phyloP scores from a whole-genome alignment of 2,329 filamentous ascomycete genomes.

The Coniochaeta sp. region DNA sequence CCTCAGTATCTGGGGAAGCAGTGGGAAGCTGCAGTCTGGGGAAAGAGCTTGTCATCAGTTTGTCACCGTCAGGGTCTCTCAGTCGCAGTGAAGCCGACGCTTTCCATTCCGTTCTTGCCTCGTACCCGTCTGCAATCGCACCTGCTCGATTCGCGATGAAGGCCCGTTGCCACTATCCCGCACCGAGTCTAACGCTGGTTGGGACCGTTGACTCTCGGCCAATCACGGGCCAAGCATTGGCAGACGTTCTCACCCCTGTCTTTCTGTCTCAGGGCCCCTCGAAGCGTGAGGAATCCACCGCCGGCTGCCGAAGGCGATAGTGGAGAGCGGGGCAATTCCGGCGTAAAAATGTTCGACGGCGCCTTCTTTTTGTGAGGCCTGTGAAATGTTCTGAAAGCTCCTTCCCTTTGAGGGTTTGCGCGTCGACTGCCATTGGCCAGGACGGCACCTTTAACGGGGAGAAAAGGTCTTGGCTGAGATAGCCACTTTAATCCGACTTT shows the following conservation, averaged over 20 bases:
- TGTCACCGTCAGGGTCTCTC: neutral
- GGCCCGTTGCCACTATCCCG: neutral
- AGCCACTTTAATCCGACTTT: neutral
- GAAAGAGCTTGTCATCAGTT: no score
- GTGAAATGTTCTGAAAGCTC: no score
- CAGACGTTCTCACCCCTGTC: neutral
- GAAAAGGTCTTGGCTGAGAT: constrained; percentile 1
- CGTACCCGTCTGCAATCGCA: neutral
- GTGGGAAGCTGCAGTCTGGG: neutral
- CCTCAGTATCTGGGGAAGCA: no score
- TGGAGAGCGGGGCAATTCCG: neutral
- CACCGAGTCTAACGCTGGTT: neutral
- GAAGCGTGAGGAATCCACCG: no score
- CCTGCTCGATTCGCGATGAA: neutral
- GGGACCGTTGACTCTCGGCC: no score
- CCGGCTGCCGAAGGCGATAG: neutral
- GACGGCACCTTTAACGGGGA: neutral
- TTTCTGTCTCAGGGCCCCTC: no score
- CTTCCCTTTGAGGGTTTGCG: neutral
- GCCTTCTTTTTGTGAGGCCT: no score
- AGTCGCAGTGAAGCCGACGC: neutral
- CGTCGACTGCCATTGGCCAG: neutral
- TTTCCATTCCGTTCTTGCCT: neutral
- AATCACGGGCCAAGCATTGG: neutral
- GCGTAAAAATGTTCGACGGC: no score